Evolutionary conservation across 352 stramenopile species (phyloP), one percentile per base, ranked within the genome.

Genomic region (Phytophthora gonapodyides): DNA sequence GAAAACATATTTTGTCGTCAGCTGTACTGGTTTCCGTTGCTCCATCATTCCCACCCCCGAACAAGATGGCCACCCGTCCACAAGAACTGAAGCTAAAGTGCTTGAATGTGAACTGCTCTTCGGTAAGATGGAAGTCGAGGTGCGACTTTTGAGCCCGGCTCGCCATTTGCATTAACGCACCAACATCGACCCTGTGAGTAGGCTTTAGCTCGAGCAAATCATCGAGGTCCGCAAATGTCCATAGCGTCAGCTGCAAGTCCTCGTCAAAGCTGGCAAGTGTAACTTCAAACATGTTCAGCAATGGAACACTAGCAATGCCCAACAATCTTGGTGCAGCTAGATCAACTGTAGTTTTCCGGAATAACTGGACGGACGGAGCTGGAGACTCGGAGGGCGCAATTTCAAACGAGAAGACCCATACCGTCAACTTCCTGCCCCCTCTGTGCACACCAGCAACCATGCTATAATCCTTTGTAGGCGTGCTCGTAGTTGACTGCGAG

Each of bases 331-430:
- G 54, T 19, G 63, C 61, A 1, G 70, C 53, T 2, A 84, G 27
- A n/a, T 71, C 24, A 16, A 89, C 48, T 27, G 38, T 55, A 6
- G 73, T 67, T 45, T 84, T 84, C 15, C 72, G 64, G 16, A 84
- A 88, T 9, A 89, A 45, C 27, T 84, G 41, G 2, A 84, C 37
- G 33, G 67, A 61, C 49, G 34, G 41, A 30, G 35, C 33, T 46
- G 52, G 31, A 9, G 55, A 40, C 17, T 57, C 50, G 13, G 36
- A 48, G 17, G 37, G 13, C 47, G 12, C 60, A 13, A 41, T 19
- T 1, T 72, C 67, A 16, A 89, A 73, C 7, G 78, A 74, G 48
- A 91, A 89, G 2, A 88, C 63, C 80, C 82, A 91, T 15, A 88
- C 43, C 15, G 74, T 56, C n/a, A 91, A 31, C 19, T 75, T 69